Conservation (phyloP, 208 protist genomes). For the Leishmania mexicana region DNA sequence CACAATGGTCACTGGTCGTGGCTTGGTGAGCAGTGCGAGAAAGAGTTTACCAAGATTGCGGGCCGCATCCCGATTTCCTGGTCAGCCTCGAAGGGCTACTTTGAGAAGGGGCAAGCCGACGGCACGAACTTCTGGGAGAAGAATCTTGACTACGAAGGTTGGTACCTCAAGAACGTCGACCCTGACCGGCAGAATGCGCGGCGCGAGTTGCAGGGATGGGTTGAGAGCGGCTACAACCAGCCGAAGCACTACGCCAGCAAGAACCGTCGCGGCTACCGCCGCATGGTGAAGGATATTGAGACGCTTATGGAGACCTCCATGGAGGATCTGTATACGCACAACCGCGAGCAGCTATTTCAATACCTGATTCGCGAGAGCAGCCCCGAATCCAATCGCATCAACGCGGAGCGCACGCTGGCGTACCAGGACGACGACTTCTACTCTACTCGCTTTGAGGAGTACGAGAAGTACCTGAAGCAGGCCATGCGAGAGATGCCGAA, state of each 20-base stretch:
- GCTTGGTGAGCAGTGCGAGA: slow-evolving; percentile 78
- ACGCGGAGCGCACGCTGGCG: slow-evolving; percentile 81
- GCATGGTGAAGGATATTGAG: slow-evolving; percentile 91
- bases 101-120: slow-evolving; percentile 82
- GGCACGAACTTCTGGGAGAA: slow-evolving; percentile 93
- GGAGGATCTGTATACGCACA: slow-evolving; percentile 90
- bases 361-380: slow-evolving; percentile 87
- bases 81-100: slow-evolving; percentile 86
- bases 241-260: slow-evolving; percentile 91
- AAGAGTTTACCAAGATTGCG: slow-evolving; percentile 82
- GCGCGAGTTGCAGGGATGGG: slow-evolving; percentile 80
- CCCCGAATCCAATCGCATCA: slow-evolving; percentile 89
- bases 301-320: slow-evolving; percentile 90
- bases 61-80: slow-evolving; percentile 83
- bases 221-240: slow-evolving; percentile 90
- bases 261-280: slow-evolving; percentile 88
- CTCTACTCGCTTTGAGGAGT: slow-evolving; percentile 88
- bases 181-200: slow-evolving; percentile 84
- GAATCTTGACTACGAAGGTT: slow-evolving; percentile 92
- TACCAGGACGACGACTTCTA: slow-evolving; percentile 91
- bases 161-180: slow-evolving; percentile 93
- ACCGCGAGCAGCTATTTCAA: slow-evolving; percentile 88
- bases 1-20: slow-evolving; percentile 90
- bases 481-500: slow-evolving; percentile 91
- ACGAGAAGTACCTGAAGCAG: slow-evolving; percentile 89